Base-by-base conservation (phyloP, 2,329 filamentous ascomycete genomes). In the Teratosphaeriaceae sp. region DNA sequence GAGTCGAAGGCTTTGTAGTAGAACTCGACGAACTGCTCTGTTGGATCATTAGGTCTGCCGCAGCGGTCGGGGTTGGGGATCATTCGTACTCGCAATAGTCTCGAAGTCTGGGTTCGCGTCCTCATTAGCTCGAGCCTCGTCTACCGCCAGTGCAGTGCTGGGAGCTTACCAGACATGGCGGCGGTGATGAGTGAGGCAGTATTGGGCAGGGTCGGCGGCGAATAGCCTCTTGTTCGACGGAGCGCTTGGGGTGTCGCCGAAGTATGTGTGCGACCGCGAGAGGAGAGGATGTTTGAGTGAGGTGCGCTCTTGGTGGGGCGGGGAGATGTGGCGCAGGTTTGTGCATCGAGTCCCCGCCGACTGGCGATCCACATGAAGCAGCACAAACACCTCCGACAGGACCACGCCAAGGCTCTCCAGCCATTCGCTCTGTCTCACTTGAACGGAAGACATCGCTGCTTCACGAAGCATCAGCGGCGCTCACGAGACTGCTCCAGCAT, bases 1-100 rank as follows among this genome's bases (percentile, higher is more conserved):
- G 62, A 51, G 65, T 95, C 88, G 69, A 96, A 95, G 47, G 81
- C 82, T 60, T 83, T 74, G 78, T 95, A 96, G 80, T 96, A 97
- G 75, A 84, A 90, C 48, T 82, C 64, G 54, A 90, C 83, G 69
- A 97, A 96, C 70, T 94, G 79, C 66, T 83, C 89, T 96, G 63
- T 15, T 34, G 7, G 6, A 5, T 18, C 9, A 37, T 50, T 22
- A 48, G 48, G 11, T 16, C 5, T 18, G 35, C n/a, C 11, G 4
- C n/a, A 15, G n/a, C 3, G 18, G 9, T 8, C 19, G 18, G 35
- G 19, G 3, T 24, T 16, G 6, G 18, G 22, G 26, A 29, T 41
- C n/a, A 43, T 18, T 46, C 59, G 42, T 53, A 60, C 57, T 59
- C 45, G 59, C 59, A 40, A 62, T 55, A 36, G 38, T 49, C 39